Evolutionary conservation across 768 basidiomycete genomes (phyloP).

Genomic region (Suillus variegatus): DNA sequence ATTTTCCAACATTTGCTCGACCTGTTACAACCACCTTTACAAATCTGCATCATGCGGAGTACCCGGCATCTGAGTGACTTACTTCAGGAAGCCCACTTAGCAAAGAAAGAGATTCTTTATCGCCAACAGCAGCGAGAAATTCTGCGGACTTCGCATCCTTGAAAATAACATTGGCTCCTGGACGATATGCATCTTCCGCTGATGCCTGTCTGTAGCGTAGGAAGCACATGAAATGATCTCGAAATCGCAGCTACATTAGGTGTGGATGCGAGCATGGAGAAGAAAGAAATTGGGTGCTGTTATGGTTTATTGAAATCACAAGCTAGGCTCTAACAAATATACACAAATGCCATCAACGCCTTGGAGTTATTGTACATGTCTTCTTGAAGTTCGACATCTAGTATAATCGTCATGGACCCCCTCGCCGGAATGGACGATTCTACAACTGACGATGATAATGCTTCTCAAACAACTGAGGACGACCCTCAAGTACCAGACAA

Average conservation of each 20-base stretch:
- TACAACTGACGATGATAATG: constrained; percentile 59
- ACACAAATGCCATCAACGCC: neutral
- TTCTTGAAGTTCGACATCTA: neutral
- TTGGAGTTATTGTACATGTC: neutral
- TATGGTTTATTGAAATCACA: constrained; percentile 26
- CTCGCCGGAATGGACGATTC: constrained; percentile 40
- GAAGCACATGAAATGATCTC: neutral
- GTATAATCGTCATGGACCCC: constrained; percentile 20
- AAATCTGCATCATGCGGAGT: neutral
- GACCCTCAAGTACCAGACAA: constrained; percentile 76
- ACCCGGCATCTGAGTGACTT: constrained; percentile 13
- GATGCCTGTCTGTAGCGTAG: neutral
- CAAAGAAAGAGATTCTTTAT: constrained; percentile 19
- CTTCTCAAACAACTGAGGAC: constrained; percentile 85
- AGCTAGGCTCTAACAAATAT: constrained; percentile 22
- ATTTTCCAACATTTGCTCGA: constrained; percentile 80
- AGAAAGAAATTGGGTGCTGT: constrained; percentile 9
- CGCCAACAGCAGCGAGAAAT: constrained; percentile 26
- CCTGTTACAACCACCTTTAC: constrained; percentile 39
- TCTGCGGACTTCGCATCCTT: constrained; percentile 27
- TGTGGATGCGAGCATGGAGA: neutral
- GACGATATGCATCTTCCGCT: neutral
- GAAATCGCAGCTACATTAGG: neutral
- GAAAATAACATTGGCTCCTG: constrained; percentile 15
- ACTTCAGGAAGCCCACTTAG: constrained; percentile 28